Evolutionary conservation across 768 basidiomycete genomes (phyloP).

Genomic region (Tricholoma furcatifolium): DNA sequence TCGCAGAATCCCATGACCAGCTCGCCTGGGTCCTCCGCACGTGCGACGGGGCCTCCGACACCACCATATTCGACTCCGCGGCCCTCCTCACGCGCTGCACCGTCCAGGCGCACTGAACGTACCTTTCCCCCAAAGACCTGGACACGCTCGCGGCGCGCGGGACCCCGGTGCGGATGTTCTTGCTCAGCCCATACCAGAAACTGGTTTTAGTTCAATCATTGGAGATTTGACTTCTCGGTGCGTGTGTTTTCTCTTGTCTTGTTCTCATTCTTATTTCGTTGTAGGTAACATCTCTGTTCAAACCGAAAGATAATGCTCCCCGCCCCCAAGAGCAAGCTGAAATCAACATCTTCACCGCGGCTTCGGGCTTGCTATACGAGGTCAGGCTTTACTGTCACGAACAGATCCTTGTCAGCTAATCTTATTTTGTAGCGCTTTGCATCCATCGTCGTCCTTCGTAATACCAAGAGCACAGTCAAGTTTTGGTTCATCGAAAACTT

Average conservation of each 20-base stretch:
- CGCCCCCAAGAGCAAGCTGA: constrained; percentile 63
- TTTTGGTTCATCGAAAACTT: constrained; percentile 99
- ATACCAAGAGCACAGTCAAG: constrained; percentile 93
- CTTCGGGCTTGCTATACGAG: constrained; percentile 95
- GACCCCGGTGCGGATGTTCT: constrained; percentile 90
- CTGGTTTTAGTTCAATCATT: constrained; percentile 38
- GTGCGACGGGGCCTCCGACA: too few species aligned
- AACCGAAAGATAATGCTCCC: constrained; percentile 23
- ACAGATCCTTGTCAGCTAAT: constrained; percentile 4
- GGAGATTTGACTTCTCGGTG: constrained; percentile 53
- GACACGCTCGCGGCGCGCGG: too few species aligned
- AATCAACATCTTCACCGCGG: constrained; percentile 99
- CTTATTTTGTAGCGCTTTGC: constrained; percentile 75
- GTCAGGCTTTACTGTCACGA: constrained; percentile 36
- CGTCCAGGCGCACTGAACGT: too few species aligned
- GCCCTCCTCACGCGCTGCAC: too few species aligned
- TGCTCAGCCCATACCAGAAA: constrained; percentile 36
- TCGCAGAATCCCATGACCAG: too few species aligned
- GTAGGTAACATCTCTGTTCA: constrained; percentile 50
- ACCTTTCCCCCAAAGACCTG: too few species aligned
- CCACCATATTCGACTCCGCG: too few species aligned
- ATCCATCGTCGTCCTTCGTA: constrained; percentile 93
- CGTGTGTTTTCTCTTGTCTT: constrained; percentile 15
- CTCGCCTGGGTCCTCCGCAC: too few species aligned
- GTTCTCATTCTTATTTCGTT: not conserved